Evolutionary conservation across 495 filamentous ascomycete species (phyloP), one percentile per base, ranked within the genome.

Genomic region (Aspergillus taichungensis): DNA sequence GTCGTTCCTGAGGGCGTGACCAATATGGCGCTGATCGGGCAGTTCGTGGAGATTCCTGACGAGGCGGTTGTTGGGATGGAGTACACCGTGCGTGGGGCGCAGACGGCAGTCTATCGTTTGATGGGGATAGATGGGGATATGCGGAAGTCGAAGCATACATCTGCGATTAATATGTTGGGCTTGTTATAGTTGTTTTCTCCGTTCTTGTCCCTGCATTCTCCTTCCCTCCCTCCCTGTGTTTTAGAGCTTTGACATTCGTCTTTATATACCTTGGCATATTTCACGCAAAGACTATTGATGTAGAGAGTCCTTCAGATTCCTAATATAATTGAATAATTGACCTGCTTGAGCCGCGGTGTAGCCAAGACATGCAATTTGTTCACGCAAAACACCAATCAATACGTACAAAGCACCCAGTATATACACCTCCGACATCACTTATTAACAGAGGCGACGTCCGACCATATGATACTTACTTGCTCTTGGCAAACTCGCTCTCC

Each of bases 401-500:
- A 24, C 18, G 18, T 24, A 24, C 18, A n/a, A n/a, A n/a, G n/a
- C n/a, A n/a, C n/a, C n/a, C n/a, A n/a, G n/a, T n/a, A n/a, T n/a
- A 24, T 24, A 24, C 18, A 24, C 1, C 18, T 24, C 18, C 4
- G 4, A 24, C 18, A 24, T 2, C 18, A 1, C 18, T 24, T 4
- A 24, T 24, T 24, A 24, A 24, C 18, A 24, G 18, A 24, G 1
- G 18, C 18, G 4, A 24, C 18, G n/a, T n/a, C n/a, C n/a, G n/a
- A n/a, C n/a, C n/a, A n/a, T 24, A 24, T 24, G 18, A 24, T 4
- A 24, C 18, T 24, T 24, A 24, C 18, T 24, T 24, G 2, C 14
- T 5, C 9, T 36, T 56, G 30, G 49, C 49, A 43, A 72, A 74
- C 6, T 54, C 50, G 49, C 80, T 84, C 34, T 76, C 71, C 56